Evolutionary conservation across 1,139 yeast genomes (phyloP), one percentile per base, ranked within the genome.

Genomic region (Blastobotrys buckinghamii): DNA sequence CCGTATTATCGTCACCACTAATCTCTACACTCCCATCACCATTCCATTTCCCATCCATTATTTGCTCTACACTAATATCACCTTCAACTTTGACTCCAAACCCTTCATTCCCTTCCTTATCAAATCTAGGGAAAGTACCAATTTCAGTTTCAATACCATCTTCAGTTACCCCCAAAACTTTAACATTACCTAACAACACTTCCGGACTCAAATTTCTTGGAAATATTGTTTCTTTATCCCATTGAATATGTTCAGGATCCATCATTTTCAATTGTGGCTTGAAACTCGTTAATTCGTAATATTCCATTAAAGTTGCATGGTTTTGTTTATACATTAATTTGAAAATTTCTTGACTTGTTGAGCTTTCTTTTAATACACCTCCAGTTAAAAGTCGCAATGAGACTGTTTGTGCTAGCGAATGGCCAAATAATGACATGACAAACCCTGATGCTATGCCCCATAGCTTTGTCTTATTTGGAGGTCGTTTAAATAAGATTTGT

Each of bases 211-310:
- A 50, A 42, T 55, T 59, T 45, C 61, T 44, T 15, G 67, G 67
- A 51, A 63, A 63, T 17, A 53, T 41, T 24, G 63, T 56, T 48
- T 55, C 57, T 39, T 44, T 44, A 16, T 42, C 49, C 67, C 67
- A 63, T 47, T 63, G 61, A 44, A 61, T 59, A 1, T 53, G 44
- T 26, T 51, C 52, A 4, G 68, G 68, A 48, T 62, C 57, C 26
- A 51, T 48, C 64, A 64, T 59, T 30, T 53, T 54, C 35, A 54
- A 47, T n/a, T 55, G 45, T 1, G 59, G 57, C 38, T 55, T 55
- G 32, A 48, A 39, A 3, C 62, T 54, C 1, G 64, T 61, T 33
- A 53, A 39, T 15, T 50, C 42, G 45, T 56, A 64, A 53, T 64
- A 64, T 9, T 58, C 54, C 17, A 29, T 29, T 13, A 29, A 29